These are phyloP conservation scores for Aureobasidium subglaciale DNA, from an alignment of 2,329 filamentous ascomycete species.

Conservation along the genomic window DNA sequence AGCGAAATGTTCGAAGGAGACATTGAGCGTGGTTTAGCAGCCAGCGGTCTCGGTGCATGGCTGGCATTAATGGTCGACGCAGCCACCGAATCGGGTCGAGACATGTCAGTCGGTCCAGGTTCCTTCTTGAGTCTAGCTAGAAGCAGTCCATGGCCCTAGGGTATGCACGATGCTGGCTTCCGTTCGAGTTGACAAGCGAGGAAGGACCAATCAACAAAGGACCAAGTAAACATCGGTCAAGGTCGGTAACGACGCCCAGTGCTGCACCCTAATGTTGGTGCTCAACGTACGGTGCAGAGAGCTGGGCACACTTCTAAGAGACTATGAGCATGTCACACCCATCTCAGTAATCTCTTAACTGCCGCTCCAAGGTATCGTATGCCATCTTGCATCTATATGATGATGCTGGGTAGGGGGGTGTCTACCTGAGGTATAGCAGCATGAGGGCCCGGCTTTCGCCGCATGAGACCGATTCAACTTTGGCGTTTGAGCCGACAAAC, in stretches of 20 bases:
- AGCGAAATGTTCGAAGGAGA: conserved; percentile 51
- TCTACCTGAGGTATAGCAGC: not conserved
- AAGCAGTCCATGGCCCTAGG: not conserved
- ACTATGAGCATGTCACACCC: too few relatives aligned
- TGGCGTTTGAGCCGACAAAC: not conserved
- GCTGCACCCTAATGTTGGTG: not conserved
- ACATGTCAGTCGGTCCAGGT: conserved; percentile 13
- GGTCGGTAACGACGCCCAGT: conserved; percentile 1
- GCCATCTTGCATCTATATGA: too few relatives aligned
- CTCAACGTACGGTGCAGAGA: not conserved
- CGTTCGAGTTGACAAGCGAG: not conserved
- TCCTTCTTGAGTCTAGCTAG: not conserved
- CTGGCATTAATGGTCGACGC: conserved; percentile 7
- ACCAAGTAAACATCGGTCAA: conserved; percentile 13
- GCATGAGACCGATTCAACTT: not conserved
- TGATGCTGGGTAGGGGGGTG: not conserved
- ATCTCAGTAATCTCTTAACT: too few relatives aligned
- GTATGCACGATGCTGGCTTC: not conserved
- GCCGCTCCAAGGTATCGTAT: too few relatives aligned
- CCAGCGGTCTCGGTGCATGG: conserved; percentile 3
- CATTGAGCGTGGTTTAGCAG: not conserved
- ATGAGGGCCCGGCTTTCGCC: not conserved
- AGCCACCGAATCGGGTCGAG: conserved; percentile 14
- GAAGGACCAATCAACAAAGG: conserved; percentile 1
- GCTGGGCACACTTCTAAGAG: too few relatives aligned